Conservation (phyloP, 139 green algal species). For the Volvox reticuliferus region DNA sequence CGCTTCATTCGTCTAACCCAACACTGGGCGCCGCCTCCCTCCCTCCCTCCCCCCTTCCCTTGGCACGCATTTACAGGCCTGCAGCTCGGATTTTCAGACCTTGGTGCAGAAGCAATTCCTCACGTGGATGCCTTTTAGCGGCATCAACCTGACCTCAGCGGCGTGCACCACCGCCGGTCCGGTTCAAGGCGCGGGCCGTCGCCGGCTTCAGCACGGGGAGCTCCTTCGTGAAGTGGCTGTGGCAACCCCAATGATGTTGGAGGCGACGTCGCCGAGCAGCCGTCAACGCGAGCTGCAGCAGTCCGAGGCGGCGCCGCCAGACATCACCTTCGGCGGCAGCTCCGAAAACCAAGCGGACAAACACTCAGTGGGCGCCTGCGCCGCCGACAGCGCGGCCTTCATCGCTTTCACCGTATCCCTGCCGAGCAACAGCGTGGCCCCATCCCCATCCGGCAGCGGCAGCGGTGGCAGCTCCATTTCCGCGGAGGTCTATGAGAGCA, state of each 20-base stretch:
- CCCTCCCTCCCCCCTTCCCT: neutral
- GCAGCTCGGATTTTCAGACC: neutral
- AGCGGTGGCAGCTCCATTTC: neutral
- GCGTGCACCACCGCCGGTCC: neutral
- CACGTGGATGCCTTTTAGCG: neutral
- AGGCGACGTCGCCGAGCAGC: neutral
- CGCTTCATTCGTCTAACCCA: too few species aligned
- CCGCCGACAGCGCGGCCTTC: neutral
- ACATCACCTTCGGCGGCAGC: neutral
- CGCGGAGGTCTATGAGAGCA: constrained; percentile 1
- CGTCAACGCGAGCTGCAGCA: neutral
- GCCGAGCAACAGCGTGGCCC: neutral
- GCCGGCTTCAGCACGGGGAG: neutral
- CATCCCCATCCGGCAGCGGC: neutral
- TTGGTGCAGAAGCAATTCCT: neutral
- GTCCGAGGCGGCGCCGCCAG: too few species aligned
- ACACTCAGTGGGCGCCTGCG: neutral
- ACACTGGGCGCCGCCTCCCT: neutral
- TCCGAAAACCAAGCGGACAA: neutral
- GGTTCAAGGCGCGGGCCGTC: neutral
- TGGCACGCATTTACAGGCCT: neutral
- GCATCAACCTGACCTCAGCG: neutral
- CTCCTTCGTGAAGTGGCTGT: neutral
- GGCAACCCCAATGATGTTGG: neutral
- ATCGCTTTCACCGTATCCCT: neutral